phyloP scores from a whole-genome alignment of 2,329 filamentous ascomycete genomes.

The Phialophora expanda region DNA sequence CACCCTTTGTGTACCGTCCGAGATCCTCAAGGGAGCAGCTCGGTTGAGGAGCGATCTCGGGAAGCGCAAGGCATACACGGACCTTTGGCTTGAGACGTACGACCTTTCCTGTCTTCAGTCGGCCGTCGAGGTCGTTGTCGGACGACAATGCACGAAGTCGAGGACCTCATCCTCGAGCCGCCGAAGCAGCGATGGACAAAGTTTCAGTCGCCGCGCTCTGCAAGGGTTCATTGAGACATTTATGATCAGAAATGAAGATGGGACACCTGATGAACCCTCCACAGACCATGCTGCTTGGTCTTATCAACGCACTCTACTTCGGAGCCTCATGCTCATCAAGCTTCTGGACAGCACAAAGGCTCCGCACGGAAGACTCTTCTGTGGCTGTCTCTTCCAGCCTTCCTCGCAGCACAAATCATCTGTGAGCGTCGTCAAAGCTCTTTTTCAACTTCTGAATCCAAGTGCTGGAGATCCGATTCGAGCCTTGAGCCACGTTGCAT shows the following conservation, averaged over 20 bases:
- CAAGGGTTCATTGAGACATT: slow-evolving; percentile 63
- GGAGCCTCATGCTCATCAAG: slow-evolving; percentile 64
- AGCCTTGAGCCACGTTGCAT: slow-evolving; percentile 62
- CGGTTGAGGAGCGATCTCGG: slow-evolving; percentile 63
- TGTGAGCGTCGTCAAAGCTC: slow-evolving; percentile 56
- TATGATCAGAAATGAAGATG: slow-evolving; percentile 60
- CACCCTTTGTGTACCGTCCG: slow-evolving; percentile 61
- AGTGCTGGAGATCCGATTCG: slow-evolving; percentile 63
- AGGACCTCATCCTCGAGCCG: slow-evolving; percentile 5
- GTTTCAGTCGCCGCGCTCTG: slow-evolving; percentile 41
- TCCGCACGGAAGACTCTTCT: slow-evolving; percentile 37
- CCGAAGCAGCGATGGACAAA: slow-evolving; percentile 10
- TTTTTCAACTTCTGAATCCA: slow-evolving; percentile 62
- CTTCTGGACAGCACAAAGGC: slow-evolving; percentile 63
- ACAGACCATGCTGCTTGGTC: slow-evolving; percentile 48
- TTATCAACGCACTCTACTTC: slow-evolving; percentile 62
- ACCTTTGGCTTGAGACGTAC: slow-evolving; percentile 65
- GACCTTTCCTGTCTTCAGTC: slow-evolving; percentile 56
- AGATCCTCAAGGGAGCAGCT: slow-evolving; percentile 50
- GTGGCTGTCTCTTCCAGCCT: slow-evolving; percentile 57
- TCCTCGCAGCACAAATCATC: slow-evolving; percentile 64
- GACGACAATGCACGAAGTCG: slow-evolving; percentile 47
- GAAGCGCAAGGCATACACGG: slow-evolving; percentile 61
- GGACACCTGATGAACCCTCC: slow-evolving; percentile 41
- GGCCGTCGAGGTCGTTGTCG: slow-evolving; percentile 64